Conservation (phyloP, 2,329 filamentous ascomycete species). For the Taxawa tesnikishii region DNA sequence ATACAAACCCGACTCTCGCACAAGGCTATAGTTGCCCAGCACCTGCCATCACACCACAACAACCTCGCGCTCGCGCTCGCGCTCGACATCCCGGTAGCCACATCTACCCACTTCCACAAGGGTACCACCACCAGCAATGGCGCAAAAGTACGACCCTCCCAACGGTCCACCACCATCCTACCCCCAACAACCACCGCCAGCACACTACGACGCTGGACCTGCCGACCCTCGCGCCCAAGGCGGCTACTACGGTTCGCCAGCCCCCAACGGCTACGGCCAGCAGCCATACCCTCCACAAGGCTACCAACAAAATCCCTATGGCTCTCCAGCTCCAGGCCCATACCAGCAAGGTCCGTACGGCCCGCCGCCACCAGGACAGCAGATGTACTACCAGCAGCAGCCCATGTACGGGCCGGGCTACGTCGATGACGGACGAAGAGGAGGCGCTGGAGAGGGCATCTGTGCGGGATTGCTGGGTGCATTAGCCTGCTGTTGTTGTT, state of each 20-base stretch:
- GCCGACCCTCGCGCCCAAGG: constrained; percentile 10
- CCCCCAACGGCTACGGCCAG: constrained; percentile 3
- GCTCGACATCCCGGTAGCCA: no score
- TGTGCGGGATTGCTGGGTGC: constrained; percentile 36
- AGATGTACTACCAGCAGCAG: constrained; percentile 26
- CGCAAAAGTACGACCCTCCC: constrained; percentile 7
- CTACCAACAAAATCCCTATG: constrained; percentile 9
- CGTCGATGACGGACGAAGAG: constrained; percentile 21
- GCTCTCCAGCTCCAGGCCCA: constrained; percentile 7
- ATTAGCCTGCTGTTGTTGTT: constrained; percentile 37
- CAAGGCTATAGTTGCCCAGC: no score
- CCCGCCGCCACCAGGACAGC: constrained; percentile 16
- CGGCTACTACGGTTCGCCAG: constrained; percentile 10
- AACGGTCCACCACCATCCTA: constrained; percentile 13
- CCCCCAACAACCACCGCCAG: constrained; percentile 12
- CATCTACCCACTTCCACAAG: no score
- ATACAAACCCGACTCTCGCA: no score
- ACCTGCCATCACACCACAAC: no score
- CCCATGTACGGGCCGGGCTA: constrained; percentile 22
- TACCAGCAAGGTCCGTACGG: constrained; percentile 7
- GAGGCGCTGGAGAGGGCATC: constrained; percentile 21
- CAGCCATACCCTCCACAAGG: not conserved
- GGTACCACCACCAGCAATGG: no score
- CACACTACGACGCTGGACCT: constrained; percentile 11
- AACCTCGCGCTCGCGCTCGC: no score